These are phyloP conservation scores for Suillus spraguei DNA, from an alignment of 768 basidiomycete species.

Conservation along the genomic window DNA sequence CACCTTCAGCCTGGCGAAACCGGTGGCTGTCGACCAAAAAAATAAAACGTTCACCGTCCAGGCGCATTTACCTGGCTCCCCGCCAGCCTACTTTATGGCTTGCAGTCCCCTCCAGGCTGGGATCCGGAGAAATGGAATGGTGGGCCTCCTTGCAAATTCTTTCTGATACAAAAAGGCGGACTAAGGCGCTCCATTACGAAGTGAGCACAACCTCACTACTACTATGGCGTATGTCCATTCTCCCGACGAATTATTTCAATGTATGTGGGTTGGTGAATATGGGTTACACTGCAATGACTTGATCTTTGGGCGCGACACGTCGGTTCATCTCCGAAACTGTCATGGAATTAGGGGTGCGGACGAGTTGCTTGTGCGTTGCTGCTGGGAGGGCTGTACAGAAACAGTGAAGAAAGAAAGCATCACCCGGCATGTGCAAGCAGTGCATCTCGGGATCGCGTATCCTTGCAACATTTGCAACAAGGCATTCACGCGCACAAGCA, in stretches of 20 bases:
- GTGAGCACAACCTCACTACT: neutral
- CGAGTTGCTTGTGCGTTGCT: slow-evolving; percentile 10
- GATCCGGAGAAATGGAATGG: neutral
- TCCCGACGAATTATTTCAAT: neutral
- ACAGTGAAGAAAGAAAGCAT: slow-evolving; percentile 30
- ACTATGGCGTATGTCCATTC: neutral
- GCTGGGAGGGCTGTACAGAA: slow-evolving; percentile 21
- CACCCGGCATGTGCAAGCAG: slow-evolving; percentile 26
- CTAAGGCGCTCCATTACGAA: neutral
- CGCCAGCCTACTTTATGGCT: neutral
- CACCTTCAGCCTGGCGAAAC: neutral
- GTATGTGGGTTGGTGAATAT: neutral
- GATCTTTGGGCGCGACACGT: neutral
- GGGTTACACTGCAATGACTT: neutral
- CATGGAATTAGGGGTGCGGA: slow-evolving; percentile 27
- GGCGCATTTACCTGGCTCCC: neutral
- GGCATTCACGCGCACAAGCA: slow-evolving; percentile 23
- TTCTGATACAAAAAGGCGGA: neutral
- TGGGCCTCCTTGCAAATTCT: no score
- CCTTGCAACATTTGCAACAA: slow-evolving; percentile 23
- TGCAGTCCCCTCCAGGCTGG: neutral
- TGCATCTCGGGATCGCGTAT: slow-evolving; percentile 26
- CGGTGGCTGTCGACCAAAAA: neutral
- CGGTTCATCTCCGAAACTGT: slow-evolving; percentile 23
- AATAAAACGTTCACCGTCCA: neutral